A percentile compares a stretch with the other conserved stretches of the same genome.
Conservation (phyloP, 2,329 filamentous ascomycete species). For the Talaromyces sp. region DNA sequence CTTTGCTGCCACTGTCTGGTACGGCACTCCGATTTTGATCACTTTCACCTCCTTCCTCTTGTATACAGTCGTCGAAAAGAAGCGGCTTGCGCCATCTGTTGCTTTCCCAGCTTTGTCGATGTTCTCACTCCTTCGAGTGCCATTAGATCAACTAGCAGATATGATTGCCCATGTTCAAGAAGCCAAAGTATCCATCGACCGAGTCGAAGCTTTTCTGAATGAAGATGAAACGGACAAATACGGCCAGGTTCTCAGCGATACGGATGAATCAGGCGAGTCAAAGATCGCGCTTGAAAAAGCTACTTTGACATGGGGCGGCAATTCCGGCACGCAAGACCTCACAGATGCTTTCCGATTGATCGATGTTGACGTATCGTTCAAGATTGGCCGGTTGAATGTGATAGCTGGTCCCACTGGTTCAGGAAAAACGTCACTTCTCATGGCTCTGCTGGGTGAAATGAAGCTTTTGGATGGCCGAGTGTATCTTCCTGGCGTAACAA, state of each 20-base stretch:
- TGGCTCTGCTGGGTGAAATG: constrained; percentile 97
- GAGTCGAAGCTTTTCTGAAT: constrained; percentile 88
- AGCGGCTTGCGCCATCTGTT: constrained; percentile 83
- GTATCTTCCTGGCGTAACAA: constrained; percentile 79
- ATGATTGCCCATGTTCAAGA: constrained; percentile 99
- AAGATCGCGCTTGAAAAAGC: constrained; percentile 82
- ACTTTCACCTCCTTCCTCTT: constrained; percentile 95
- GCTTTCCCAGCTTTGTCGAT: constrained; percentile 96
- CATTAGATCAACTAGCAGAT: constrained; percentile 91
- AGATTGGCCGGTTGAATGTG: constrained; percentile 83
- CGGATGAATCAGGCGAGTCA: constrained; percentile 67
- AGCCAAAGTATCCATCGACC: constrained; percentile 92
- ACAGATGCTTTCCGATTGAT: constrained; percentile 79
- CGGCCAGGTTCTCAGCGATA: constrained; percentile 70
- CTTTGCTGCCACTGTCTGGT: constrained; percentile 89
- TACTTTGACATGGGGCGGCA: constrained; percentile 83
- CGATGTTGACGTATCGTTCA: constrained; percentile 78
- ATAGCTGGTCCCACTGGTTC: constrained; percentile 91
- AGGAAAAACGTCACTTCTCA: constrained; percentile 91
- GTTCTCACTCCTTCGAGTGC: constrained; percentile 89
- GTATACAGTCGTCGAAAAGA: constrained; percentile 86
- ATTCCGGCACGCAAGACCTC: constrained; percentile 44
- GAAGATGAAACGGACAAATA: constrained; percentile 98
- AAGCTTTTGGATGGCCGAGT: constrained; percentile 76
- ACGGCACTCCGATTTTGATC: constrained; percentile 89